Percentiles rank a stretch among this genome's conserved stretches.
Conservation (phyloP, 768 basidiomycete species). For the Lentinula sp. region DNA sequence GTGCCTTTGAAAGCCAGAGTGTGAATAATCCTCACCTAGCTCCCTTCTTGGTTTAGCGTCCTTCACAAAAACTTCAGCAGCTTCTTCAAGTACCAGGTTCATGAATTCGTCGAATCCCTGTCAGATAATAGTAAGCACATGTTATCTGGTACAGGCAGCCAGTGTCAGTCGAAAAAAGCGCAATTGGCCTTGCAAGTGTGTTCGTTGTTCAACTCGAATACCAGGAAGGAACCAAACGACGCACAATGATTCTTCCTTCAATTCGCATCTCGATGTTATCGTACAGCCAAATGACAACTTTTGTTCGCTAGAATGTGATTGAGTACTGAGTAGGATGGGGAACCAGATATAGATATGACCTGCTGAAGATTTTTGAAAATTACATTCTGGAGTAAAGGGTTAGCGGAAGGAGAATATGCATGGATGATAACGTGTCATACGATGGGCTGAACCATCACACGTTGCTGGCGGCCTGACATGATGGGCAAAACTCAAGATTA, state of each 20-base stretch:
- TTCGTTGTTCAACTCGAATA: conserved; percentile 29
- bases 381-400: conserved; percentile 59
- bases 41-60: conserved; percentile 81
- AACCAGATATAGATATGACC: conserved; percentile 27
- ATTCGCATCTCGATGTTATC: conserved; percentile 97
- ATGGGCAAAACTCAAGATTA: conserved; percentile 19
- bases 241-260: conserved; percentile 91
- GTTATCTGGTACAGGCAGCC: conserved; percentile 2
- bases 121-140: conserved; percentile 17
- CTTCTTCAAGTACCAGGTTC: conserved; percentile 95
- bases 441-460: conserved; percentile 99
- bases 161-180: not conserved
- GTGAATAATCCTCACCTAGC: conserved; percentile 51
- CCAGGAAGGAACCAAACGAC: conserved; percentile 28
- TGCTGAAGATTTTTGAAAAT: conserved; percentile 98
- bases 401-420: not conserved
- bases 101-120: conserved; percentile 99
- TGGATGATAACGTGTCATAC: conserved; percentile 41
- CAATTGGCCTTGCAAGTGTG: conserved; percentile 27
- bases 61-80: conserved; percentile 87
- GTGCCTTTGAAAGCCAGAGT: not conserved
- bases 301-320: conserved; percentile 53
- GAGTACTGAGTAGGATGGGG: conserved; percentile 10
- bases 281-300: conserved; percentile 91
- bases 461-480: conserved; percentile 91